Base-by-base conservation (phyloP, 2,329 filamentous ascomycete species). In the Penicillium sclerotiorum region DNA sequence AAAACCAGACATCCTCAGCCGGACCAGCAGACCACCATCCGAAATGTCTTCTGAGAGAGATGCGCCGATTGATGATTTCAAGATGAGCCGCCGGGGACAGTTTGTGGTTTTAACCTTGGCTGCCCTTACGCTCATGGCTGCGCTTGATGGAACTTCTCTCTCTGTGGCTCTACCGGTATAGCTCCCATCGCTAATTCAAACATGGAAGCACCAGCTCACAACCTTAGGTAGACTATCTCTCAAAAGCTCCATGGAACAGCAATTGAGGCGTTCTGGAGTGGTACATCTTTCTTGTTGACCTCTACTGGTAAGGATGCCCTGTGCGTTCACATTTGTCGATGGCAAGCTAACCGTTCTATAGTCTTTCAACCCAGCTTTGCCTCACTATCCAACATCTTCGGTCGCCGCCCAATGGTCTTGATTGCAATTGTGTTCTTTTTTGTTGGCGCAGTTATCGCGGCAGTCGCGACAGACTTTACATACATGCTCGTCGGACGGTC, bases 341-440 rank as follows among this genome's bases (percentile, higher is more conserved):
- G n/a, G n/a, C n/a, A n/a, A n/a, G n/a, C n/a, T n/a, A n/a, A n/a
- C n/a, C n/a, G n/a, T n/a, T n/a, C n/a, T n/a, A 61, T 64, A 60
- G 71, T 80, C 20, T 79, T 80, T 51, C 78, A 81, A 58, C 80
- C 79, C 0, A 75, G 71, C 52, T 75, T 76, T 42, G 74, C 73
- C 3, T 71, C 73, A 0, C 64, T 79, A 32, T 77, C 75, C 4
- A 70, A 77, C 37, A 75, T 77, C 17, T 78, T 79, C 39, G 77
- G 77, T 8, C 71, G 77, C 4, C 72, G 72, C 37, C 68, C 70
- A 0, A 58, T 77, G 20, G 60, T 78, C 7, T 55, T 77, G 4
- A 45, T 67, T 2, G 64, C 69, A 1, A 59, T 78, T 5, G 32
- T 67, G 0, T 68, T 79, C 44, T 79, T 80, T 62, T 67, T 73